Conservation (phyloP, 1,139 yeast genomes). For the Candida sojae region DNA sequence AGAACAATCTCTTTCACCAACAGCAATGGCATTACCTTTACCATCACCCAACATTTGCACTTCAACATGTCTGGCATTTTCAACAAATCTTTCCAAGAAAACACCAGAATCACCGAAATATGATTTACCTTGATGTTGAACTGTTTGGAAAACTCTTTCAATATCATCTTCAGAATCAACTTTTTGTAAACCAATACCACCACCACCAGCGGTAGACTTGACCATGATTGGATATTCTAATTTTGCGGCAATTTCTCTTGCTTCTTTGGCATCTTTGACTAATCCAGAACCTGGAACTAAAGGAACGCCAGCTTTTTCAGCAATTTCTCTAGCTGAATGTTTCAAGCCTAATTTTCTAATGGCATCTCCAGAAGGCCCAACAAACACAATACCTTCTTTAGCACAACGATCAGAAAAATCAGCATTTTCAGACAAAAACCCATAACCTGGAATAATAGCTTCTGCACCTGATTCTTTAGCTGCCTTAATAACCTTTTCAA, state of each 20-base stretch:
- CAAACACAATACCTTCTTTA: constrained; percentile 81
- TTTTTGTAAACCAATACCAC: constrained; percentile 95
- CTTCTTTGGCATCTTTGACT: constrained; percentile 69
- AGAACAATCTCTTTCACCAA: constrained; percentile 98
- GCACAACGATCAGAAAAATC: constrained; percentile 89
- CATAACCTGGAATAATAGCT: constrained; percentile 97
- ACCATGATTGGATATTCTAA: constrained; percentile 93
- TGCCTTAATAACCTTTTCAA: constrained; percentile 81
- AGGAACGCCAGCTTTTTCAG: constrained; percentile 85
- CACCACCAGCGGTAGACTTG: constrained; percentile 98
- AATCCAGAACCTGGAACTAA: constrained; percentile 93
- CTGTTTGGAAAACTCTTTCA: constrained; percentile 82
- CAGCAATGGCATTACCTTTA: constrained; percentile 82
- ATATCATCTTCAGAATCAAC: constrained; percentile 82
- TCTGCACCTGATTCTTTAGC: constrained; percentile 83
- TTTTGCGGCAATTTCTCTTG: constrained; percentile 70
- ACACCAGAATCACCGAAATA: constrained; percentile 96
- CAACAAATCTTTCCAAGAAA: constrained; percentile 90
- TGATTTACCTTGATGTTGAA: constrained; percentile 88
- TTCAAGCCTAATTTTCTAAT: constrained; percentile 88
- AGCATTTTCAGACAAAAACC: constrained; percentile 94
- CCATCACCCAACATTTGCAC: constrained; percentile 98
- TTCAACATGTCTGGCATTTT: constrained; percentile 93
- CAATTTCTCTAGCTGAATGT: constrained; percentile 95
- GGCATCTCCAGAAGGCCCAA: constrained; percentile 94